Evolutionary conservation across 768 basidiomycete genomes (phyloP).

Genomic region (Rhodotorula kratochvilovae): DNA sequence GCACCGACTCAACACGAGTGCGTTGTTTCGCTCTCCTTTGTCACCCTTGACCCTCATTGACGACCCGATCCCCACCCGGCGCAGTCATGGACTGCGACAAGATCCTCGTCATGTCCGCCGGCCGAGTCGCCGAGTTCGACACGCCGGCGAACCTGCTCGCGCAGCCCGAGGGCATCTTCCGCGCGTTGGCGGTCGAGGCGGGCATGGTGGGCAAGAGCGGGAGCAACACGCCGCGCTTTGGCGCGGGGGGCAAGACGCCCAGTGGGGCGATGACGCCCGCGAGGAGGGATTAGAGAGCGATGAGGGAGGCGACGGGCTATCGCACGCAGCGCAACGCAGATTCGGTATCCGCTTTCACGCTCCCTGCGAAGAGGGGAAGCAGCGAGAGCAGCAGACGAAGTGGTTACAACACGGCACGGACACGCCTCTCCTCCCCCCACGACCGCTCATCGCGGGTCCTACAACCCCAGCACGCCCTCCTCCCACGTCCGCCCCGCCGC

Average conservation of each 20-base stretch:
- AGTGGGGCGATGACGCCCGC: constrained; percentile 21
- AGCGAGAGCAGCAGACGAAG: no score
- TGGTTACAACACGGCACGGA: neutral
- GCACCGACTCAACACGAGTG: constrained; percentile 2
- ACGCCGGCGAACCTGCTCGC: constrained; percentile 61
- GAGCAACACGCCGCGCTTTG: neutral
- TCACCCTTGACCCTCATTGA: neutral
- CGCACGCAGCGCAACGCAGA: no score
- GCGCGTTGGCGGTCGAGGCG: constrained; percentile 32
- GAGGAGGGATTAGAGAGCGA: neutral
- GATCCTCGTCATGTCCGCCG: constrained; percentile 64
- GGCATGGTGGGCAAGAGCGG: constrained; percentile 18
- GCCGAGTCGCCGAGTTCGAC: constrained; percentile 79
- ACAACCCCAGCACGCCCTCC: neutral
- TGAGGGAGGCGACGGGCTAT: no score
- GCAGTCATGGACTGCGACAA: constrained; percentile 26
- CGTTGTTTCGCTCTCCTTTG: neutral
- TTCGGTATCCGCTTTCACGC: no score
- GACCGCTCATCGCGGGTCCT: no score
- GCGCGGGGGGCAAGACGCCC: constrained; percentile 24
- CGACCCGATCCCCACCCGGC: no score
- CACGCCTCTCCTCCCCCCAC: no score
- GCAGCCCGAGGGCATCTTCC: constrained; percentile 46
- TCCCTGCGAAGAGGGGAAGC: no score
- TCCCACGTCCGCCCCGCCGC: neutral